These are phyloP conservation scores for Bonia amplexicaulis DNA, from an alignment of 176 grass and related monocot species.

Conservation along the genomic window DNA sequence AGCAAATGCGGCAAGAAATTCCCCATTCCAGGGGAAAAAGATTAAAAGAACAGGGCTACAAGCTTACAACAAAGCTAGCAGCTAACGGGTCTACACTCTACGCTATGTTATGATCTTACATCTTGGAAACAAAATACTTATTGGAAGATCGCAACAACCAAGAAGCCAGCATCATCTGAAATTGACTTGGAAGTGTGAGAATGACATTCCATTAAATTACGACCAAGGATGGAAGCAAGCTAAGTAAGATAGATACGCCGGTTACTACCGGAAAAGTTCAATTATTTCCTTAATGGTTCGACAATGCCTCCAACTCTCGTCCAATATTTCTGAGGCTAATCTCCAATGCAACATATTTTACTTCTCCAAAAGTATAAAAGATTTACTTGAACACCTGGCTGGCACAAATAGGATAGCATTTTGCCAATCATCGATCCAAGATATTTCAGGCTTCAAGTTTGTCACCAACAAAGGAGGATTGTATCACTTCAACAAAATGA, in stretches of 20 bases:
- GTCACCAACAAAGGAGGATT: conserved; percentile 22
- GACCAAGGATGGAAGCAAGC: neutral
- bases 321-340: neutral
- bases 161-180: neutral
- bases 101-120: neutral
- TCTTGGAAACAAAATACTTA: neutral
- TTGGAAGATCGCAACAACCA: neutral
- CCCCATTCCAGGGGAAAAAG: neutral
- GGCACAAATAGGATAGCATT: neutral
- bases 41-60: conserved; percentile 4
- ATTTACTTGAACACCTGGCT: neutral
- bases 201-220: neutral
- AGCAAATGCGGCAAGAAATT: neutral
- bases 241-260: neutral
- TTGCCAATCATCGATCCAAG: neutral
- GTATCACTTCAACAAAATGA: conserved; percentile 52
- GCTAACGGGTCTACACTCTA: neutral
- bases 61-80: neutral
- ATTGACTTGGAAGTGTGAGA: neutral
- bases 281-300: neutral
- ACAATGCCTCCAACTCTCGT: neutral
- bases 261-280: neutral
- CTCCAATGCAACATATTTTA: conserved; percentile 2
- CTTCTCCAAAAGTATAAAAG: neutral
- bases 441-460: conserved; percentile 47